Evolutionary conservation across 106 monocot genomes (phyloP).

Genomic region (Dendrobium chrysotoxum): DNA sequence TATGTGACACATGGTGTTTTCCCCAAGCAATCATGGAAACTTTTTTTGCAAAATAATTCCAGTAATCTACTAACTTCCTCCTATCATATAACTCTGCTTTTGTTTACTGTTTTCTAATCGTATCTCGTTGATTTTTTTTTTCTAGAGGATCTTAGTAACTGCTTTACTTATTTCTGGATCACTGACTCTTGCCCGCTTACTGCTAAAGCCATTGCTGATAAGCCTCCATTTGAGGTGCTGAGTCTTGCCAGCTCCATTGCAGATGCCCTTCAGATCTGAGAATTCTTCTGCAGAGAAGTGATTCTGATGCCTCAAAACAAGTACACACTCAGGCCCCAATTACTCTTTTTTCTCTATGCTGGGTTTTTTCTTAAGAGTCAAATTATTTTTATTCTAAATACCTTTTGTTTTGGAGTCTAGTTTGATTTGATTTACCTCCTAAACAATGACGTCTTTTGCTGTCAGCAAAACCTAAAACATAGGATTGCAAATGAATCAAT

Average conservation of each 20-base stretch:
- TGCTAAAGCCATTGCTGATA: constrained; percentile 51
- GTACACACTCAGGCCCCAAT: no score
- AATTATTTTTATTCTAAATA: background rate
- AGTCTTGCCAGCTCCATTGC: constrained; percentile 82
- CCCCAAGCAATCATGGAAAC: constrained; percentile 74
- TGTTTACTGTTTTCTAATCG: background rate
- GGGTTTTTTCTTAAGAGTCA: background rate
- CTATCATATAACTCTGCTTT: background rate
- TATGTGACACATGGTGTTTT: constrained; percentile 96
- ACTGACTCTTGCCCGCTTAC: constrained; percentile 87
- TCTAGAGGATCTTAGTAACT: constrained; percentile 26
- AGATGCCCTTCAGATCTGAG: constrained; percentile 76
- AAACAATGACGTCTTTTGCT: no score
- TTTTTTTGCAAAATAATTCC: constrained; percentile 30
- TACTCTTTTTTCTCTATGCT: no score
- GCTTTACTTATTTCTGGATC: constrained; percentile 78
- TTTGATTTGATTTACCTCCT: background rate
- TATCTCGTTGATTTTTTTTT: constrained; percentile 13
- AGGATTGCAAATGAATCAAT: no score
- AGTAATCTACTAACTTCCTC: constrained; percentile 4
- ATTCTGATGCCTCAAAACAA: no score
- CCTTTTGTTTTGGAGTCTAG: background rate
- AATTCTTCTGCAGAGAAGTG: background rate
- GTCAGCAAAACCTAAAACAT: no score
- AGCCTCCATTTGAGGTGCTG: constrained; percentile 75